Evolutionary conservation across 106 monocot species (phyloP), one percentile per base, ranked within the genome.

Genomic region (Ottelia alismoides): DNA sequence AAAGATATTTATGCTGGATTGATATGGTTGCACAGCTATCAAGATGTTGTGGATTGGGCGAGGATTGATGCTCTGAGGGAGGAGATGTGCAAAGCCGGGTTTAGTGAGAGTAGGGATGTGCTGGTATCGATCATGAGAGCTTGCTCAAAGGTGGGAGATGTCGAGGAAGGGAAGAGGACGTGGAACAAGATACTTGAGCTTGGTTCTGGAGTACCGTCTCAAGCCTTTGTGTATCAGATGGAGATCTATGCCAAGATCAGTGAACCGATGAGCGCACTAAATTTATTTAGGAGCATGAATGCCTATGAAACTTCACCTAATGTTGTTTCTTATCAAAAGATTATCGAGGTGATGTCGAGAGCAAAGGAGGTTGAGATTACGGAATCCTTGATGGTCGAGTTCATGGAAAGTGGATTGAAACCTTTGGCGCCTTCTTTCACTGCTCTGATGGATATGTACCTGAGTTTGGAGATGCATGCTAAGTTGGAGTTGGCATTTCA

Each of bases 11-110:
- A 82, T 61, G 72, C 65, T 3, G 85, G 98, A n/a, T 52, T 98
- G 40, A 82, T 98, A 18, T 79, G 90, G 90, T 66, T 98, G 22
- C 98, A 98, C 43, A 98, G 98, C 51, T 77, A 82, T 63, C 98
- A 98, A 63, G 85, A 98, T 53, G 49, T 29, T 9, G 68, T 98
- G 20, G 82, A 98, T 62, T 65, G 50, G 45, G 85, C 72, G 14
- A 70, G 89, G 67, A 82, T 98, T 22, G 30, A 40, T 27, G 54
- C 60, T 20, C 60, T 98, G 47, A 79, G 85, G 49, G 69, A 77
- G 53, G 79, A 85, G 29, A 90, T 98, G 89, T 60, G 25, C 49
- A 20, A 30, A 48, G 57, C 62, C 4, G 67, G 85, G 4, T 31
- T 82, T 55, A 60, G 66, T 29, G 82, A 90, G 72, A 68, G 70